Evolutionary conservation across 306 rosid genomes (phyloP).

Genomic region (Corylus americana): DNA sequence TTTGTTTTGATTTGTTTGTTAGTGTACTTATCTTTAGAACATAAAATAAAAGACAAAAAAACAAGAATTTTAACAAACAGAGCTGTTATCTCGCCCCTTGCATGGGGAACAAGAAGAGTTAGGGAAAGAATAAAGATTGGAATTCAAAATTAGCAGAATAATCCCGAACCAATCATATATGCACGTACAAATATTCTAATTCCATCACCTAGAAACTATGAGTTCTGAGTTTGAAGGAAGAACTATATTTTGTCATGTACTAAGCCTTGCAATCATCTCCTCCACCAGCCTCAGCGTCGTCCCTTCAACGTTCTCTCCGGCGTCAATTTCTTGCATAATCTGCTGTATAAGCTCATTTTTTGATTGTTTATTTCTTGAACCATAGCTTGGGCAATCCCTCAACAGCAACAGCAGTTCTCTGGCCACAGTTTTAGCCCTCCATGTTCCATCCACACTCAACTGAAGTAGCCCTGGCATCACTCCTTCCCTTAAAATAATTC

Average conservation of each 20-base stretch:
- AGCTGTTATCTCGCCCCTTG: no score
- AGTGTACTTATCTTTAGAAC: no score
- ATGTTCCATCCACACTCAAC: slow-evolving; percentile 73
- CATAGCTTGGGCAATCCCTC: slow-evolving; percentile 52
- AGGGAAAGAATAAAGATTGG: slow-evolving; percentile 5
- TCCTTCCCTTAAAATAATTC: slow-evolving; percentile 66
- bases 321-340: slow-evolving; percentile 77
- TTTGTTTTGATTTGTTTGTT: no score
- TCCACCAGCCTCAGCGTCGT: slow-evolving; percentile 58
- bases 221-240: not conserved
- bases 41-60: no score
- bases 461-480: slow-evolving; percentile 85
- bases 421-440: slow-evolving; percentile 54
- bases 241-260: slow-evolving; percentile 22
- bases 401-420: slow-evolving; percentile 59
- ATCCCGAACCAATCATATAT: slow-evolving; percentile 35
- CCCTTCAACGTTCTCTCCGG: slow-evolving; percentile 53
- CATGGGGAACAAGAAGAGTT: not conserved
- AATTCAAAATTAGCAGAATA: slow-evolving; percentile 12
- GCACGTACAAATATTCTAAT: slow-evolving; percentile 19
- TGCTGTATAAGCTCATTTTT: slow-evolving; percentile 46
- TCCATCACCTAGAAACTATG: not conserved
- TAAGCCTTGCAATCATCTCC: slow-evolving; percentile 80
- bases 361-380: slow-evolving; percentile 39
- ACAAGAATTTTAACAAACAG: no score